Conservation (phyloP, 225 moss, liverwort and hornwort genomes). For the Pseudoscleropodium purum region DNA sequence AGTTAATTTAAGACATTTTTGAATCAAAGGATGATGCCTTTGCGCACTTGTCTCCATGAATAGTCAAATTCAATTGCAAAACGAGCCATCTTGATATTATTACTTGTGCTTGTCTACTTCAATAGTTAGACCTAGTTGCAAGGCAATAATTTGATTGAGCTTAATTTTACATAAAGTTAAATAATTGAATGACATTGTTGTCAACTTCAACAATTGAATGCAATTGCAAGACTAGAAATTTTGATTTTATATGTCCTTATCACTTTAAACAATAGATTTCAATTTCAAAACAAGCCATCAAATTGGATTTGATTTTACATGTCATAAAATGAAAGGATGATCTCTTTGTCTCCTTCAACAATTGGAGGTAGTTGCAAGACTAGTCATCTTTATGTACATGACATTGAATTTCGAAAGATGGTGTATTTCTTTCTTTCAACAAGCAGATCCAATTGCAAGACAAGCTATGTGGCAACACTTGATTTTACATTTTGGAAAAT, state of each 20-base stretch:
- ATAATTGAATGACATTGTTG: not conserved
- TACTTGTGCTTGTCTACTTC: not conserved
- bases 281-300: too few species aligned
- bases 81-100: not conserved
- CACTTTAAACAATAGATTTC: fast-evolving
- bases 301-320: not conserved
- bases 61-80: not conserved
- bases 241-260: too few species aligned
- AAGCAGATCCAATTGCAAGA: too few species aligned
- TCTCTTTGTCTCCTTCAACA: not conserved
- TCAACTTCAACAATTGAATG: not conserved
- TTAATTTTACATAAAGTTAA: not conserved
- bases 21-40: too few species aligned
- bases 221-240: too few species aligned
- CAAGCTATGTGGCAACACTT: too few species aligned
- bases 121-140: not conserved
- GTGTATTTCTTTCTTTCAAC: not conserved
- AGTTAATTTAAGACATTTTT: not conserved
- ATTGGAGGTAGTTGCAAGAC: not conserved
- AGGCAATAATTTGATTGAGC: not conserved
- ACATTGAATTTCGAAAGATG: not conserved
- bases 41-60: not conserved
- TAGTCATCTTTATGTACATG: not conserved
- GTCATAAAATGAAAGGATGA: not conserved
- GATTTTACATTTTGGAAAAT: too few species aligned